phyloP scores from a whole-genome alignment of 2,329 filamentous ascomycete genomes.

The Plenodomus biglobosus region DNA sequence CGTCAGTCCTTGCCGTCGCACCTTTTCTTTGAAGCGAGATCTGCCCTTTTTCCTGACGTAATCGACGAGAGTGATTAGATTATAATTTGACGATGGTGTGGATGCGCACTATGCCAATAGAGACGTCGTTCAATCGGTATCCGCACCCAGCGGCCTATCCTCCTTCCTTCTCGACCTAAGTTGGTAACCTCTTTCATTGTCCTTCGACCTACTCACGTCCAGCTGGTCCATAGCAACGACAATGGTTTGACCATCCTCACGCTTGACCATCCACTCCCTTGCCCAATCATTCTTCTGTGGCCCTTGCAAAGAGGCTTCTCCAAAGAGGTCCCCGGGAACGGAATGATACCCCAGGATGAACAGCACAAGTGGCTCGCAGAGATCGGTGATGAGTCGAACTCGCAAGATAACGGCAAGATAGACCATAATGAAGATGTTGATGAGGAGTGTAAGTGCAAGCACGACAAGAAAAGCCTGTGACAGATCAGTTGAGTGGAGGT shows the following conservation, averaged over 20 bases:
- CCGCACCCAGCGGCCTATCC: neutral
- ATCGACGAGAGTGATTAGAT: no score
- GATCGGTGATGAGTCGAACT: slow-evolving; percentile 7
- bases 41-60: no score
- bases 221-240: slow-evolving; percentile 2
- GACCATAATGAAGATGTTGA: slow-evolving; percentile 9
- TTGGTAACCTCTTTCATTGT: neutral
- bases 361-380: slow-evolving; percentile 8
- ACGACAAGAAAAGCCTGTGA: slow-evolving; percentile 2
- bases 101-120: neutral
- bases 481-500: neutral
- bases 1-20: no score
- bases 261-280: slow-evolving; percentile 5
- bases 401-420: slow-evolving; percentile 6
- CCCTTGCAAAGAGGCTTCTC: slow-evolving; percentile 2
- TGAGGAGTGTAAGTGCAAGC: neutral
- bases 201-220: neutral
- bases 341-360: slow-evolving; percentile 10
- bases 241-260: slow-evolving; percentile 1
- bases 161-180: neutral
- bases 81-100: no score
- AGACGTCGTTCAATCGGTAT: neutral
- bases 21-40: no score
- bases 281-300: slow-evolving; percentile 1
- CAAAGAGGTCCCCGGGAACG: neutral